These are phyloP conservation scores for Sedum album DNA, from an alignment of 164 flowering plant genomes.

Conservation along the genomic window DNA sequence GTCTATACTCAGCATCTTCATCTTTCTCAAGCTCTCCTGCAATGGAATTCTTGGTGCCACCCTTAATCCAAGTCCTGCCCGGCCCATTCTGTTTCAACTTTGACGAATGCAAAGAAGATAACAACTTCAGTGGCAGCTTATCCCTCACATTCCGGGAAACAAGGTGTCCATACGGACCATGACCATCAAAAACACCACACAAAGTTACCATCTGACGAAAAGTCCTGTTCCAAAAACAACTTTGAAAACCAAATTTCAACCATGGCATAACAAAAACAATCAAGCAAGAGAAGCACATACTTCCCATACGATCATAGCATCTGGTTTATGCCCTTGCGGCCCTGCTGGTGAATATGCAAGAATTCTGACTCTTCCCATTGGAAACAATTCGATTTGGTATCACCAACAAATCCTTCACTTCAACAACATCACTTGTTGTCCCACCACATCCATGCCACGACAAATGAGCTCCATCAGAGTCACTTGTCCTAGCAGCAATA, in stretches of 20 bases:
- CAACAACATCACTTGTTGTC: conserved; percentile 18
- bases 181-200: conserved; percentile 97
- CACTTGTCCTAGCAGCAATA: not conserved
- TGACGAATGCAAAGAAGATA: conserved; percentile 36
- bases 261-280: not conserved
- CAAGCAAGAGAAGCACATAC: conserved; percentile 30
- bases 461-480: not conserved
- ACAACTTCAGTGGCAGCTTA: conserved; percentile 56
- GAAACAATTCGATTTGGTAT: conserved; percentile 61
- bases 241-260: conserved; percentile 6
- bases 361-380: conserved; percentile 64
- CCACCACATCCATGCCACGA: not conserved
- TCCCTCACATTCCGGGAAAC: conserved; percentile 92
- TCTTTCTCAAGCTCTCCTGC: conserved; percentile 33
- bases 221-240: conserved; percentile 46
- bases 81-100: conserved; percentile 36
- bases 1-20: conserved; percentile 34
- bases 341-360: conserved; percentile 93
- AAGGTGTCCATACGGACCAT: conserved; percentile 88
- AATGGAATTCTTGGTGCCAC: conserved; percentile 27
- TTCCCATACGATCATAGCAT: conserved; percentile 95
- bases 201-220: conserved; percentile 61
- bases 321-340: conserved; percentile 90
- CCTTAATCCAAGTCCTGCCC: conserved; percentile 30
- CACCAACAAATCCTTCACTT: conserved; percentile 50